Conservation (phyloP, 768 basidiomycete species). For the Tephrocybe sp. region DNA sequence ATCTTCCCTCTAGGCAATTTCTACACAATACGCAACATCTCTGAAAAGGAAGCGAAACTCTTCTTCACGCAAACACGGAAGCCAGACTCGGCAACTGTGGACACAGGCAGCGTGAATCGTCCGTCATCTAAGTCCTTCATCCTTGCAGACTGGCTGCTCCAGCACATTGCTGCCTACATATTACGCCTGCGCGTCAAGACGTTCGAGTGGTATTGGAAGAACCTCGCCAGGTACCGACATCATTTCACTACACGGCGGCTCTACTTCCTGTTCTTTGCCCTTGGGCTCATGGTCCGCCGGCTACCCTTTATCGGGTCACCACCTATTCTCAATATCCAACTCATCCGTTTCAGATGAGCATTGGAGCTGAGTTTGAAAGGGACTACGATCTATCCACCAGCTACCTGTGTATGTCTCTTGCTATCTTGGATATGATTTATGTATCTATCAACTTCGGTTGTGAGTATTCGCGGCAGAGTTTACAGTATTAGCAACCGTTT, state of each 20-base stretch:
- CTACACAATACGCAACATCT: constrained; percentile 89
- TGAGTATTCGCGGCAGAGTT: too few species aligned
- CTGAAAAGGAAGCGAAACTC: constrained; percentile 72
- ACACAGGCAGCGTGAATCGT: constrained; percentile 7
- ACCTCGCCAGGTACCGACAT: constrained; percentile 17
- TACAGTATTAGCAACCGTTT: too few species aligned
- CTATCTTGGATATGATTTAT: too few species aligned
- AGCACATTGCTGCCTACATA: constrained; percentile 11
- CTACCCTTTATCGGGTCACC: constrained; percentile 24
- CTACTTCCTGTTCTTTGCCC: constrained; percentile 21
- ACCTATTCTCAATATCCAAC: constrained; percentile 23
- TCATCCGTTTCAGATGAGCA: constrained; percentile 18
- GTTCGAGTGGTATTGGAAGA: constrained; percentile 18
- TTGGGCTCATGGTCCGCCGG: constrained; percentile 22
- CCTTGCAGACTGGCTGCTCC: constrained; percentile 19
- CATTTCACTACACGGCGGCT: constrained; percentile 17
- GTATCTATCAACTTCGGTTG: too few species aligned
- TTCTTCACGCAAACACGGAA: constrained; percentile 92
- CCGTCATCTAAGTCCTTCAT: constrained; percentile 18
- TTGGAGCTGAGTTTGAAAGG: too few species aligned
- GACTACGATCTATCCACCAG: too few species aligned
- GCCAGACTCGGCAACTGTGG: constrained; percentile 10
- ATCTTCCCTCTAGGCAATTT: constrained; percentile 63
- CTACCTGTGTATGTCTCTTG: too few species aligned
- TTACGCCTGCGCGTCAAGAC: constrained; percentile 10